Evolutionary conservation across 2,329 filamentous ascomycete genomes (phyloP).

Genomic region (Fusarium miscanthi): DNA sequence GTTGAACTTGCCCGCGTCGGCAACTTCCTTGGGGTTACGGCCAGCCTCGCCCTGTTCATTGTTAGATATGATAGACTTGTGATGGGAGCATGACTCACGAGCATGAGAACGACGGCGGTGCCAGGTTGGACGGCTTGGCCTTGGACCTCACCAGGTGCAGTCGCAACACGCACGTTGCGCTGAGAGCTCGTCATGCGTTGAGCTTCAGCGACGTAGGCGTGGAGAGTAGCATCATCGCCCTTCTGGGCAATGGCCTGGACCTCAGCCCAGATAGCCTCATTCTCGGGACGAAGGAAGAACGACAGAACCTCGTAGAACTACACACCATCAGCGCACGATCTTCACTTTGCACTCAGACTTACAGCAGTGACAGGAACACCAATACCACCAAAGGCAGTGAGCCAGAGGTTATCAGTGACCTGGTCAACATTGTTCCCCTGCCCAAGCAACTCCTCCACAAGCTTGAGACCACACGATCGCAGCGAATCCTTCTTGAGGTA

Average conservation of each 20-base stretch:
- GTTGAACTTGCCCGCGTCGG: slow-evolving; percentile 55
- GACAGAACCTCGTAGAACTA: slow-evolving; percentile 58
- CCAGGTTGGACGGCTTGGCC: slow-evolving; percentile 55
- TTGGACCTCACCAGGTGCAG: slow-evolving; percentile 50
- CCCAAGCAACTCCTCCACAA: slow-evolving; percentile 52
- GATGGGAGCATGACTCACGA: slow-evolving; percentile 47
- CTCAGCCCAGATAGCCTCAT: slow-evolving; percentile 55
- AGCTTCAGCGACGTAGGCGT: slow-evolving; percentile 55
- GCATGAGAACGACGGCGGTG: slow-evolving; percentile 53
- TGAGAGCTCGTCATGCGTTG: slow-evolving; percentile 55
- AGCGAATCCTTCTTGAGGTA: slow-evolving; percentile 52
- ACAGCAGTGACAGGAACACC: slow-evolving; percentile 54
- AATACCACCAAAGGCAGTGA: slow-evolving; percentile 55
- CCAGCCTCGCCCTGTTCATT: slow-evolving; percentile 50
- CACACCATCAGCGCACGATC: background rate
- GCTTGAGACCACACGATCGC: slow-evolving; percentile 53
- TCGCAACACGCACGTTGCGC: slow-evolving; percentile 53
- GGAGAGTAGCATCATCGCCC: slow-evolving; percentile 49
- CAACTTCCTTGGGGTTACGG: slow-evolving; percentile 52
- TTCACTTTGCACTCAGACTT: slow-evolving; percentile 19
- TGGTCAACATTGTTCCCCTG: slow-evolving; percentile 49
- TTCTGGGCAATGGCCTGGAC: slow-evolving; percentile 54
- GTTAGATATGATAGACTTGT: slow-evolving; percentile 15
- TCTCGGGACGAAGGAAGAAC: slow-evolving; percentile 56
- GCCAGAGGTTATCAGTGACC: slow-evolving; percentile 53